Percentiles rank a stretch among this genome's conserved stretches.
phyloP scores from a whole-genome alignment of 73 alveolate species.

The Urostyla sp. region DNA sequence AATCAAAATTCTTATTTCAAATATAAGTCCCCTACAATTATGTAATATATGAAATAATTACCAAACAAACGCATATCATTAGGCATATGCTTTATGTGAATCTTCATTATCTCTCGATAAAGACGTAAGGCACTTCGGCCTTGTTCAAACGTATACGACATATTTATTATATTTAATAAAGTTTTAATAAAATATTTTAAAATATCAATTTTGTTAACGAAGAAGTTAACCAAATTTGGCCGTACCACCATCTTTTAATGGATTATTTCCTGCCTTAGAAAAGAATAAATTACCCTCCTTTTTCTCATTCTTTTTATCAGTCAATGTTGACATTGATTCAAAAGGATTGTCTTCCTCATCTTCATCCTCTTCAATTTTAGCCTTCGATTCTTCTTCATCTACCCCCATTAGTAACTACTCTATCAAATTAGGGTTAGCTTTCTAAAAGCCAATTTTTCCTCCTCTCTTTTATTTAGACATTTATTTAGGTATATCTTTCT shows the following conservation, averaged over 20 bases:
- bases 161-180: not conserved
- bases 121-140: constrained; percentile 36
- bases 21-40: constrained; percentile 39
- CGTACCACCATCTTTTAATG: not conserved
- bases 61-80: constrained; percentile 45
- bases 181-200: not conserved
- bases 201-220: not conserved
- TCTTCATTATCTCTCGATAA: constrained; percentile 42
- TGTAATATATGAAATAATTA: not conserved
- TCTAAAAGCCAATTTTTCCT: constrained; percentile 43
- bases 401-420: constrained; percentile 16
- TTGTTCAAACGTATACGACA: constrained; percentile 7
- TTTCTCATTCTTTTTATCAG: not conserved
- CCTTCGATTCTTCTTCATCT: not conserved
- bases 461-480: not conserved
- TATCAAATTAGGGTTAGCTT: constrained; percentile 21
- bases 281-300: not conserved
- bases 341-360: constrained; percentile 32
- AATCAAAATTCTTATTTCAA: constrained; percentile 48
- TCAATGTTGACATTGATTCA: not conserved
- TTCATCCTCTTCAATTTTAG: not conserved
- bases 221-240: not conserved
- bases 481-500: not conserved
- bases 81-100: constrained; percentile 54
- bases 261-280: not conserved